Conservation (phyloP, 768 basidiomycete genomes). For the Boletus edulis region DNA sequence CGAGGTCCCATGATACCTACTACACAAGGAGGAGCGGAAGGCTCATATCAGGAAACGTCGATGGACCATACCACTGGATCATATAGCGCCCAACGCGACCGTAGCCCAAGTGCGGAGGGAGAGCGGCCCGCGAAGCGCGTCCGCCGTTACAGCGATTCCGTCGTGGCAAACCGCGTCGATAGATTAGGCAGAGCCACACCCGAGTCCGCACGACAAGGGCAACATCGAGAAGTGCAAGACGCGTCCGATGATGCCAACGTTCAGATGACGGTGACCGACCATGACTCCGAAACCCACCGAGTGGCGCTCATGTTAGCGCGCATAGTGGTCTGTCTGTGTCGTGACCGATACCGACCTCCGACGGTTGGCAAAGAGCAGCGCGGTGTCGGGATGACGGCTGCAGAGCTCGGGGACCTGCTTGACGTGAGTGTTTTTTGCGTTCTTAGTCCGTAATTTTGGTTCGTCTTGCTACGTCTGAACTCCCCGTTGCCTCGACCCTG, state of each 20-base stretch:
- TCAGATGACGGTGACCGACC: background rate
- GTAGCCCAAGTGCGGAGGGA: constrained; percentile 21
- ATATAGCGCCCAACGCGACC: constrained; percentile 7
- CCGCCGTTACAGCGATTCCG: constrained; percentile 14
- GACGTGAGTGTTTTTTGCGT: constrained; percentile 26
- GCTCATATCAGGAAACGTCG: constrained; percentile 16
- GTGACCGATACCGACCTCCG: constrained; percentile 14
- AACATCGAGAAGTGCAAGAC: background rate
- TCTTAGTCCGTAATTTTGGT: background rate
- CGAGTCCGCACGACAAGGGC: constrained; percentile 3
- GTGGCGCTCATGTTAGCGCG: constrained; percentile 22
- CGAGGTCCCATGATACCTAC: constrained; percentile 3
- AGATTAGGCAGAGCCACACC: constrained; percentile 13
- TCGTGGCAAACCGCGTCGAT: constrained; percentile 9
- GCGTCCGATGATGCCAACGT: background rate
- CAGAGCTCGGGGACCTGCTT: constrained; percentile 31
- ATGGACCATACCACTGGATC: constrained; percentile 4
- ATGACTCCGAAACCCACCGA: constrained; percentile 6
- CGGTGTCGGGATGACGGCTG: constrained; percentile 25
- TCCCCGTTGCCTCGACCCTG: constrained; percentile 17
- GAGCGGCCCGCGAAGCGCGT: constrained; percentile 30
- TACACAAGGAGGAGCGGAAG: background rate
- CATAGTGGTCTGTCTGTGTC: constrained; percentile 25
- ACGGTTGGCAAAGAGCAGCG: constrained; percentile 2
- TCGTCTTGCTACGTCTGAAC: background rate